These are phyloP conservation scores for Triangularia setosa DNA, from an alignment of 2,329 filamentous ascomycete species.

Conservation along the genomic window DNA sequence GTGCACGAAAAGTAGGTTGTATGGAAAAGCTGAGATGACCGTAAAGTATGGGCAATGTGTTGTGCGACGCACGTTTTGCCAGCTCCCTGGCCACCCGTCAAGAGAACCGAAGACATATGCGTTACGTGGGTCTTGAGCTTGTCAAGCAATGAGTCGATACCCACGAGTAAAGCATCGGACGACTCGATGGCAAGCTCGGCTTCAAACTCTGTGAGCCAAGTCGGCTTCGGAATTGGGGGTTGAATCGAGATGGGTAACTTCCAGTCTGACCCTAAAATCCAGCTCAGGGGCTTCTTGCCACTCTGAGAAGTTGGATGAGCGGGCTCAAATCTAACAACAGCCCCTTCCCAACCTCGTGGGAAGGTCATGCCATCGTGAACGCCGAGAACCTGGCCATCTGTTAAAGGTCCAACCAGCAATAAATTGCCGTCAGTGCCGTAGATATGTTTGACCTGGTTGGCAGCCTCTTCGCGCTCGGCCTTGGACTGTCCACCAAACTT, in stretches of 20 bases:
- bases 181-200: slow-evolving; percentile 47
- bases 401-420: slow-evolving; percentile 77
- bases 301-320: slow-evolving; percentile 38
- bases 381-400: slow-evolving; percentile 78
- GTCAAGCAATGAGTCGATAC: slow-evolving; percentile 72
- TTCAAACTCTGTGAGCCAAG: slow-evolving; percentile 51
- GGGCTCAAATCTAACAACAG: slow-evolving; percentile 74
- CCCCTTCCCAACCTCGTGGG: slow-evolving; percentile 72
- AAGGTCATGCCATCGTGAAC: slow-evolving; percentile 50
- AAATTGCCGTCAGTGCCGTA: slow-evolving; percentile 62
- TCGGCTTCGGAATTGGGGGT: slow-evolving; percentile 63
- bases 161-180: slow-evolving; percentile 64
- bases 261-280: slow-evolving; percentile 75
- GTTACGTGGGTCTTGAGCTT: slow-evolving; percentile 72
- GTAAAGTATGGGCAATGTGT: slow-evolving; percentile 68
- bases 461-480: slow-evolving; percentile 72
- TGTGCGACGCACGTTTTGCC: slow-evolving; percentile 83
- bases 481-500: slow-evolving; percentile 87
- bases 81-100: slow-evolving; percentile 84
- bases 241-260: slow-evolving; percentile 74
- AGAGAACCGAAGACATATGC: slow-evolving; percentile 81
- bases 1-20: slow-evolving; percentile 83
- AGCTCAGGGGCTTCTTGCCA: slow-evolving; percentile 52
- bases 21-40: slow-evolving; percentile 71
- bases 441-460: slow-evolving; percentile 66